These are phyloP conservation scores for Syzygium aromaticum DNA, from an alignment of 345 rosid genomes.

Conservation along the genomic window DNA sequence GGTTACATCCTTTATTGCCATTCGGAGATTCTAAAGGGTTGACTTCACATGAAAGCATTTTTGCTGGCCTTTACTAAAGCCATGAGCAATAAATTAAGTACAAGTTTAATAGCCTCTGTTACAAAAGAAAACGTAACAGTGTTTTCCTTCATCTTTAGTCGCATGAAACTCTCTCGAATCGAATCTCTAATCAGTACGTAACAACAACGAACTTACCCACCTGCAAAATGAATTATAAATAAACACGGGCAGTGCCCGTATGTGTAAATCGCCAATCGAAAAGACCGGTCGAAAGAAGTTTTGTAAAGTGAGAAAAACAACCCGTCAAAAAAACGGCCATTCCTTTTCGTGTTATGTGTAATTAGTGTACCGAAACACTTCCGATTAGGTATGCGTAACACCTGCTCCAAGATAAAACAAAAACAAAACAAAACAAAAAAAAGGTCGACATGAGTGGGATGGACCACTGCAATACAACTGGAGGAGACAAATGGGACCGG, in stretches of 20 bases:
- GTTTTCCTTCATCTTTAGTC: neutral
- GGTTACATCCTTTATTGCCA: neutral
- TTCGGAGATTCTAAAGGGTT: neutral
- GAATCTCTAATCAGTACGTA: neutral
- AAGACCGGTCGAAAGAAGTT: neutral
- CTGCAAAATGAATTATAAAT: neutral
- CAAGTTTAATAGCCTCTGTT: neutral
- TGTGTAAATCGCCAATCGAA: neutral
- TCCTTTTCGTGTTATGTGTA: neutral
- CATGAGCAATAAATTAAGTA: neutral
- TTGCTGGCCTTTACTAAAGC: neutral
- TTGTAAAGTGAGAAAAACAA: neutral
- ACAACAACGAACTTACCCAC: neutral
- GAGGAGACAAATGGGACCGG: neutral
- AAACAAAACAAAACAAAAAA: neutral
- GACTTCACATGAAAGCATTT: neutral
- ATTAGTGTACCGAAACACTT: neutral
- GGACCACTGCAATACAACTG: neutral
- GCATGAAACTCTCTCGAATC: neutral
- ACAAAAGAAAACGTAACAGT: neutral
- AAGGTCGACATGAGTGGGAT: neutral
- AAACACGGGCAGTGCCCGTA: neutral
- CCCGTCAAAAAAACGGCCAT: neutral
- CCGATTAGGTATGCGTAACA: neutral
- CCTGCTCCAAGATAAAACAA: neutral